These are phyloP conservation scores for Paecilomyces fulvus DNA, from an alignment of 2,329 filamentous ascomycete species.

Conservation along the genomic window DNA sequence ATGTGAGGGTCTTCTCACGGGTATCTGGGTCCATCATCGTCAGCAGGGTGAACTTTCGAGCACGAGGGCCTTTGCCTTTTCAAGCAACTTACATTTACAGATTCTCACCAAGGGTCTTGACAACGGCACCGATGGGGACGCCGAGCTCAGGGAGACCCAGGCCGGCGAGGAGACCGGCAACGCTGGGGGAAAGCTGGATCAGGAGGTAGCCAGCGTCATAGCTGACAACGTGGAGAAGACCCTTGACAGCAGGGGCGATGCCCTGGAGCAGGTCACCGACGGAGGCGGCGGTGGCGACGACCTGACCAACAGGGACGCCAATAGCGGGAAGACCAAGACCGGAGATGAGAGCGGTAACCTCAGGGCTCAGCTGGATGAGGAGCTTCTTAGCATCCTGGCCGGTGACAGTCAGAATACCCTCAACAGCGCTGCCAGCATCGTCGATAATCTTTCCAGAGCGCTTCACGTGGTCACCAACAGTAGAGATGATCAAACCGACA, in stretches of 20 bases:
- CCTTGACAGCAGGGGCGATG: slow-evolving; percentile 15
- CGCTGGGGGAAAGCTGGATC: slow-evolving; percentile 19
- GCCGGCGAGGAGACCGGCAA: slow-evolving; percentile 18
- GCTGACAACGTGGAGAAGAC: slow-evolving; percentile 22
- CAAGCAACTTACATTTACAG: slow-evolving; percentile 4
- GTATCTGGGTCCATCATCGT: neutral
- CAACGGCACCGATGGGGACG: slow-evolving; percentile 18
- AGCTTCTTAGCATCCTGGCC: slow-evolving; percentile 19
- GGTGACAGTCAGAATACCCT: slow-evolving; percentile 15
- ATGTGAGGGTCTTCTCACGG: neutral
- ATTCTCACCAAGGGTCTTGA: slow-evolving; percentile 17
- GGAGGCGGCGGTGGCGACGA: slow-evolving; percentile 17
- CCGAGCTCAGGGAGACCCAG: slow-evolving; percentile 21
- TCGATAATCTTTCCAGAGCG: slow-evolving; percentile 2
- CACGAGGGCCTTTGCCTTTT: neutral
- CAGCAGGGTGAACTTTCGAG: neutral
- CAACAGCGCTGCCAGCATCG: neutral
- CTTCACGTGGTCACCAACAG: slow-evolving; percentile 9
- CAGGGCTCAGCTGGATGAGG: slow-evolving; percentile 22
- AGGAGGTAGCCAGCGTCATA: slow-evolving; percentile 22
- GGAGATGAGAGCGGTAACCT: slow-evolving; percentile 18
- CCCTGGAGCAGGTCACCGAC: slow-evolving; percentile 19
- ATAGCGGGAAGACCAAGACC: slow-evolving; percentile 20
- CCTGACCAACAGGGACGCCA: slow-evolving; percentile 16
- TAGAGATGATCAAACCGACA: slow-evolving; percentile 19